phyloP scores from a whole-genome alignment of 225 moss, liverwort and hornwort genomes.

The Takakia lepidozioides region DNA sequence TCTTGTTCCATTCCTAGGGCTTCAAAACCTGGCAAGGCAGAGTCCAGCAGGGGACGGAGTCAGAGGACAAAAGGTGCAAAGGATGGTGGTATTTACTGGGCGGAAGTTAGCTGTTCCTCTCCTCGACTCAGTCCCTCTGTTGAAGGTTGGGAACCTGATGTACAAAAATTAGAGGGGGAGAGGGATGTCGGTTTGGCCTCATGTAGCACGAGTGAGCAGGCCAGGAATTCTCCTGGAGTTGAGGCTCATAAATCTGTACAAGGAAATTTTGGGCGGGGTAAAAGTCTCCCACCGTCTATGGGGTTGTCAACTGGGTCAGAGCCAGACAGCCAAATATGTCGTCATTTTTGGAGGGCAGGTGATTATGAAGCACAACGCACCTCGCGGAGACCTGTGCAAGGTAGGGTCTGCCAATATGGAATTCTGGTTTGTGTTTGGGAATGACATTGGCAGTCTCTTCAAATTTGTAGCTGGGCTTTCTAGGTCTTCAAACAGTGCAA shows the following conservation, averaged over 20 bases:
- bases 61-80: not conserved
- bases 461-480: no score
- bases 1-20: not conserved
- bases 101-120: not conserved
- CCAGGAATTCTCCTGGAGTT: not conserved
- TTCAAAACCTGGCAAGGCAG: not conserved
- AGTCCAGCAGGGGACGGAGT: not conserved
- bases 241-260: no score
- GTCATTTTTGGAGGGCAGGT: slow-evolving; percentile 78
- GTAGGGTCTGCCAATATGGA: slow-evolving; percentile 2
- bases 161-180: no score
- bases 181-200: not conserved
- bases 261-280: not conserved
- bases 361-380: slow-evolving; percentile 48
- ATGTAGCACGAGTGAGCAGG: slow-evolving; percentile 9
- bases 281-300: not conserved
- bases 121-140: no score
- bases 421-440: not conserved
- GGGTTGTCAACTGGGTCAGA: not conserved
- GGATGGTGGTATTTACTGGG: slow-evolving; percentile 3
- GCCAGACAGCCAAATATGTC: slow-evolving; percentile 16
- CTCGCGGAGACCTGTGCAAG: slow-evolving; percentile 19
- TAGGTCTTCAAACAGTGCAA: no score
- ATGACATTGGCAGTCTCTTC: no score
- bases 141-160: no score